These are phyloP conservation scores for Pseudonectria buxi DNA, from an alignment of 2,329 filamentous ascomycete genomes.

Conservation along the genomic window DNA sequence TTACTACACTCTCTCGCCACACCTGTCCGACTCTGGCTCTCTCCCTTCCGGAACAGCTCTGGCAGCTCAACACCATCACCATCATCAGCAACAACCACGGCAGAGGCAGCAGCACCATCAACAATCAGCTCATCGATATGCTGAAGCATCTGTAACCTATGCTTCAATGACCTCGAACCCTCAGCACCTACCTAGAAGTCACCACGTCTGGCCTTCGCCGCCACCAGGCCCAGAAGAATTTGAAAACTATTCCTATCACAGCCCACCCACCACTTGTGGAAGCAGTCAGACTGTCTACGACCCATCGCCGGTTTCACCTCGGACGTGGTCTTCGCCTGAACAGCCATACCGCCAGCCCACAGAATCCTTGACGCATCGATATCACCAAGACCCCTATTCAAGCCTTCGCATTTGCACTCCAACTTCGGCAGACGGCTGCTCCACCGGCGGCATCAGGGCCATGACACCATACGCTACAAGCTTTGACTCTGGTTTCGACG, in stretches of 20 bases:
- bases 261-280: conserved; percentile 22
- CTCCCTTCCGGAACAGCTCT: conserved; percentile 13
- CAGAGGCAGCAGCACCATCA: conserved; percentile 8
- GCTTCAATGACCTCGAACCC: conserved; percentile 17
- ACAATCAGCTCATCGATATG: too few species aligned
- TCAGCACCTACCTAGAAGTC: conserved; percentile 14
- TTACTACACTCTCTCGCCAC: conserved; percentile 18
- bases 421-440: conserved; percentile 14
- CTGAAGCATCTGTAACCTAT: conserved; percentile 5
- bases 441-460: conserved; percentile 11
- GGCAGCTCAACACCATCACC: conserved; percentile 13
- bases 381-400: conserved; percentile 15
- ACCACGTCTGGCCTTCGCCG: conserved; percentile 30
- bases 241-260: conserved; percentile 30
- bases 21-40: conserved; percentile 17
- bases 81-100: conserved; percentile 10
- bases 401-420: conserved; percentile 21
- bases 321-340: conserved; percentile 27
- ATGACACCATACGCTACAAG: conserved; percentile 13
- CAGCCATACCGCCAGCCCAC: conserved; percentile 13
- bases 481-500: conserved; percentile 11
- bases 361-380: conserved; percentile 12
- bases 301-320: conserved; percentile 26
- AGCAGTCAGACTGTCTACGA: conserved; percentile 21
- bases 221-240: conserved; percentile 31